A percentile compares a stretch with the other conserved stretches of the same genome.
phyloP scores from a whole-genome alignment of 2,329 filamentous ascomycete genomes.

The Lecanosticta acicola region DNA sequence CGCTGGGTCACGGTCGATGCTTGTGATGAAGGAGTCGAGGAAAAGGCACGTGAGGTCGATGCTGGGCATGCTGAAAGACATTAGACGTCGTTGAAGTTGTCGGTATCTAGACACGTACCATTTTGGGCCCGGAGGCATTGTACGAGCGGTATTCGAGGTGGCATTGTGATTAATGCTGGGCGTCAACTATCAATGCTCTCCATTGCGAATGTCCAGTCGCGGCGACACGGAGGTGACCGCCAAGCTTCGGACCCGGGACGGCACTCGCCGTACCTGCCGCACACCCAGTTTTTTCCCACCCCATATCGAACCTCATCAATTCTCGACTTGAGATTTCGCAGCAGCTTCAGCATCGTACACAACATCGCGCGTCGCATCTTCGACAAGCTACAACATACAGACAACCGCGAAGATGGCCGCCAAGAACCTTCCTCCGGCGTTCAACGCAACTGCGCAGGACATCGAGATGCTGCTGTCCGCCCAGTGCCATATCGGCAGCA shows the following conservation, averaged over 20 bases:
- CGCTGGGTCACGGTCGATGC: slow-evolving; percentile 54
- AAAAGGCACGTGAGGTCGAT: slow-evolving; percentile 38
- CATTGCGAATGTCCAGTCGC: background rate
- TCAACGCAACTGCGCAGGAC: slow-evolving; percentile 97
- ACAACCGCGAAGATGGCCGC: slow-evolving; percentile 74
- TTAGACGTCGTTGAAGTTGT: slow-evolving; percentile 2
- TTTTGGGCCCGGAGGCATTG: slow-evolving; percentile 40
- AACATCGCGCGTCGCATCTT: slow-evolving; percentile 6
- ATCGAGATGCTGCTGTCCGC: slow-evolving; percentile 99
- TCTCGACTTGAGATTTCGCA: slow-evolving; percentile 1
- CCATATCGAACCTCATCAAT: background rate
- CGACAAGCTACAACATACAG: slow-evolving; percentile 10
- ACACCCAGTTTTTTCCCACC: background rate
- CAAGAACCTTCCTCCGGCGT: slow-evolving; percentile 84
- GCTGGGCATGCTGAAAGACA: slow-evolving; percentile 8
- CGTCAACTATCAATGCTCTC: background rate
- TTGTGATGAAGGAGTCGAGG: slow-evolving; percentile 60
- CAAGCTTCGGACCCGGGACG: slow-evolving; percentile 1
- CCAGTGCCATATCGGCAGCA: slow-evolving; percentile 92
- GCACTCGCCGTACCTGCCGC: background rate
- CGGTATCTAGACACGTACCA: slow-evolving; percentile 24
- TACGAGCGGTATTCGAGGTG: slow-evolving; percentile 43
- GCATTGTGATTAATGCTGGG: slow-evolving; percentile 34
- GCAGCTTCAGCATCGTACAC: slow-evolving; percentile 11
- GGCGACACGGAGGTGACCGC: background rate